A percentile compares a stretch with the other conserved stretches of the same genome.
Conservation (phyloP, 768 basidiomycete species). For the Tylopilus plumbeoviolaceoides region DNA sequence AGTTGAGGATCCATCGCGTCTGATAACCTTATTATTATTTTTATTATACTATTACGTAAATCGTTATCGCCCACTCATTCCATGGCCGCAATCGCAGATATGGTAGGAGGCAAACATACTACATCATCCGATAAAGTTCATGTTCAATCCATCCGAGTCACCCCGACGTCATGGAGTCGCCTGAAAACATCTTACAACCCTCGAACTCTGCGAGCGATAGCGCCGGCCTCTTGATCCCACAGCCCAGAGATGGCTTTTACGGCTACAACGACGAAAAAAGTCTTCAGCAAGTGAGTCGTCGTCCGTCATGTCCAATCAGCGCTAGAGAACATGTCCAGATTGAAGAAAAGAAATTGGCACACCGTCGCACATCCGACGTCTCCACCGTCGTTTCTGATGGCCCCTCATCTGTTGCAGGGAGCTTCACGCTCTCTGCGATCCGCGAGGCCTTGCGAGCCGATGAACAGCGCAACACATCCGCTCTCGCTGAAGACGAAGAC, state of each 20-base stretch:
- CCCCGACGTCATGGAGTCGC: too few relatives aligned
- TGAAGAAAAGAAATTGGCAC: constrained; percentile 67
- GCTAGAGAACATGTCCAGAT: constrained; percentile 43
- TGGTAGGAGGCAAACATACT: constrained; percentile 8
- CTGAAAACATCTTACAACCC: neutral
- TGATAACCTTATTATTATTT: constrained; percentile 21
- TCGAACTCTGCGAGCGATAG: constrained; percentile 2
- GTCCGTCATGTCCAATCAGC: neutral
- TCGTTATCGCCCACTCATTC: neutral
- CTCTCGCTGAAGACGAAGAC: constrained; percentile 36
- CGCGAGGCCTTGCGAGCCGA: constrained; percentile 23
- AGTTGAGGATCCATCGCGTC: constrained; percentile 17
- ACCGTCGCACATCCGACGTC: constrained; percentile 59
- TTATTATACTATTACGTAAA: constrained; percentile 10
- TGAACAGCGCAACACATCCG: constrained; percentile 14
- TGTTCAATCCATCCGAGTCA: constrained; percentile 7
- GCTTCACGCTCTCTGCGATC: constrained; percentile 38
- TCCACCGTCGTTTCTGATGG: constrained; percentile 22
- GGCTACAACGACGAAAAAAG: constrained; percentile 77
- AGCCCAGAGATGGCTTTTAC: constrained; percentile 71
- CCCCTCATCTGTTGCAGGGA: constrained; percentile 34
- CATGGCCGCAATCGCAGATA: neutral
- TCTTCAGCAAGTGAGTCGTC: constrained; percentile 59
- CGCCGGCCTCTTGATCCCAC: constrained; percentile 37
- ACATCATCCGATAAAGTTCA: constrained; percentile 6